Base-by-base conservation (phyloP, 78 protist genomes). In the Capsaspora owczarzaki region DNA sequence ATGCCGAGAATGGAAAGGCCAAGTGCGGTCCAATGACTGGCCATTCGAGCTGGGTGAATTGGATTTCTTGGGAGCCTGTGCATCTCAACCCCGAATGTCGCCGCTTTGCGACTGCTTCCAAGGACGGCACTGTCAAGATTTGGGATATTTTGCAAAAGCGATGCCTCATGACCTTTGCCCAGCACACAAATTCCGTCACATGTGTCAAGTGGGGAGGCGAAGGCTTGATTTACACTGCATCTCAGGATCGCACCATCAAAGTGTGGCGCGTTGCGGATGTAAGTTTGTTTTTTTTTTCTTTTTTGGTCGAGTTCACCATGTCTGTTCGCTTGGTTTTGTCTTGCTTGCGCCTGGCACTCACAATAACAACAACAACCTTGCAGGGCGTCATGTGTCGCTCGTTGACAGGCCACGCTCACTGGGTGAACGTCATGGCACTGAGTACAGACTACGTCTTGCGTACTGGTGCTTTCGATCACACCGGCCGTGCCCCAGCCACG, bases 371-470 rank as follows among this genome's bases (percentile, higher is more conserved):
- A 22, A 27, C 29, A 5, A 25, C 68, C 2, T 6, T 69, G n/a
- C 49, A 25, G 92, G 95, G 86, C 49, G 49, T 31, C 29, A 86
- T 72, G 60, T 40, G 63, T 42, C 83, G 92, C 69, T 82, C 83
- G 2, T 85, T 98, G 33, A 91, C 85, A 23, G 98, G 97, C 1
- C 99, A 98, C 63, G 98, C 91, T 1, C 99, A 98, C 83, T 97
- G 99, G 99, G 99, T 98, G 61, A 98, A 98, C 78, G 61, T 85
- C 76, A 14, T 98, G 25, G 91, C 98, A 3, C 84, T 98, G 72
- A 86, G 74, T 90, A 93, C 98, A 6, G 99, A 96, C 82, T 91
- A 82, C 33, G 95, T 85, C 74, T 43, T 93, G 22, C 37, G 98
- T 22, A 82, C 90, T 2, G 98, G 98, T 0, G 86, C 94, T 38